These are phyloP conservation scores for Sapria himalayana DNA, from an alignment of 345 rosid species.

Conservation along the genomic window DNA sequence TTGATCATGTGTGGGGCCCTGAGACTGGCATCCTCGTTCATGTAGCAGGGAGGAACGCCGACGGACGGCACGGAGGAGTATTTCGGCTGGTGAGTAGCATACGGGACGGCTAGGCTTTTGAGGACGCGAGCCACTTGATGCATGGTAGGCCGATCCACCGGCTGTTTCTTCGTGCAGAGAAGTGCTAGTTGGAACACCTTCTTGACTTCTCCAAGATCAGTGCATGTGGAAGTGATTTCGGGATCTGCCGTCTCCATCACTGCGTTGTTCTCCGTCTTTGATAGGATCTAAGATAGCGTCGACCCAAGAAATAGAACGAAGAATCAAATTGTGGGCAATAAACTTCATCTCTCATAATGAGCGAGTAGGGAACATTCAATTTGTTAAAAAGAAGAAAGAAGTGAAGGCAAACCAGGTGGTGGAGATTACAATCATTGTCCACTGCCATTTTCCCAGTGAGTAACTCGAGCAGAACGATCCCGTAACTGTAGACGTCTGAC, in stretches of 20 bases:
- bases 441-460: slow-evolving; percentile 82
- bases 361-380: background rate
- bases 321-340: background rate
- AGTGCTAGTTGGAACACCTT: slow-evolving; percentile 85
- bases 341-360: background rate
- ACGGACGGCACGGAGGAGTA: no score
- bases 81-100: slow-evolving; percentile 16
- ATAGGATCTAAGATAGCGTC: slow-evolving; percentile 30
- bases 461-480: slow-evolving; percentile 75
- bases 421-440: slow-evolving; percentile 79
- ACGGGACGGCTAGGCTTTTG: slow-evolving; percentile 43
- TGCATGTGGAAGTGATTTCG: slow-evolving; percentile 49
- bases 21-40: slow-evolving; percentile 73
- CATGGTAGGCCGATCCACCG: slow-evolving; percentile 73
- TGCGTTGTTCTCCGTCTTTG: slow-evolving; percentile 62
- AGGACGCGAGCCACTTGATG: slow-evolving; percentile 75
- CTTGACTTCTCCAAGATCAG: slow-evolving; percentile 64
- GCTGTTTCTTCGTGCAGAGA: slow-evolving; percentile 61
- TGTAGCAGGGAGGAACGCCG: slow-evolving; percentile 33
- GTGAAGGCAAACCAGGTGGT: slow-evolving; percentile 54
- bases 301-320: background rate
- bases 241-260: slow-evolving; percentile 82
- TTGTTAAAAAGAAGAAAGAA: background rate
- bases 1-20: slow-evolving; percentile 62
- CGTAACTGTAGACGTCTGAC: slow-evolving; percentile 87